Conservation (phyloP, 345 rosid species). For the Theobroma cacao region DNA sequence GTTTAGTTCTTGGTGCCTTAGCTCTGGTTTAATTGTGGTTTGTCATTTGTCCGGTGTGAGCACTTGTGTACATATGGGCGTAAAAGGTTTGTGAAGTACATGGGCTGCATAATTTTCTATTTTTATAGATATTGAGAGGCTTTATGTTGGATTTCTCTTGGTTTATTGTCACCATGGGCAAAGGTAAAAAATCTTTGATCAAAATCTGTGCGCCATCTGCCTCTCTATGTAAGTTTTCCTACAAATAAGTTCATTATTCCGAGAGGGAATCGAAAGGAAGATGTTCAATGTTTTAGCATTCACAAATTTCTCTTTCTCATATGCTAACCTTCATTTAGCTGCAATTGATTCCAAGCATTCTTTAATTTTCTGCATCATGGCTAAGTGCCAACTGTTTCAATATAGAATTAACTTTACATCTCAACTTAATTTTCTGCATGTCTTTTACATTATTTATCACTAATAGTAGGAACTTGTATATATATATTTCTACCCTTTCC, state of each 20-base stretch:
- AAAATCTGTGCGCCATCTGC: background rate
- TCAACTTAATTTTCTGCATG: background rate
- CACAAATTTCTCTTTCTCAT: background rate
- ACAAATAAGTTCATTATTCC: background rate
- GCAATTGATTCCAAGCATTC: no score
- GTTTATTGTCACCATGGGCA: background rate
- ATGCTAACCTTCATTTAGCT: background rate
- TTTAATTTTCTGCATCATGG: background rate
- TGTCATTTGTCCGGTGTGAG: background rate
- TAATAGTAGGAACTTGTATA: background rate
- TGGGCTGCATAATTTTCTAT: background rate
- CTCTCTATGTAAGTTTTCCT: background rate
- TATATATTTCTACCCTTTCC: background rate
- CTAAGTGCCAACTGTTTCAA: no score
- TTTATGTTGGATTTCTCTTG: background rate
- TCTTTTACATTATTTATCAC: background rate
- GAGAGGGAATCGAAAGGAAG: background rate
- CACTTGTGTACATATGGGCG: background rate
- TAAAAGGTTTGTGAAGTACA: background rate
- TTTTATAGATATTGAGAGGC: background rate
- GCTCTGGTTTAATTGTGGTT: background rate
- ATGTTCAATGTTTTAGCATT: no score
- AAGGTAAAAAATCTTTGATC: background rate
- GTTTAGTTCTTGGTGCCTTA: background rate
- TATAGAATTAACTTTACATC: no score